A percentile compares a stretch with the other conserved stretches of the same genome.
Evolutionary conservation across 495 filamentous ascomycete species (phyloP).

Genomic region (Cryomyces minteri): DNA sequence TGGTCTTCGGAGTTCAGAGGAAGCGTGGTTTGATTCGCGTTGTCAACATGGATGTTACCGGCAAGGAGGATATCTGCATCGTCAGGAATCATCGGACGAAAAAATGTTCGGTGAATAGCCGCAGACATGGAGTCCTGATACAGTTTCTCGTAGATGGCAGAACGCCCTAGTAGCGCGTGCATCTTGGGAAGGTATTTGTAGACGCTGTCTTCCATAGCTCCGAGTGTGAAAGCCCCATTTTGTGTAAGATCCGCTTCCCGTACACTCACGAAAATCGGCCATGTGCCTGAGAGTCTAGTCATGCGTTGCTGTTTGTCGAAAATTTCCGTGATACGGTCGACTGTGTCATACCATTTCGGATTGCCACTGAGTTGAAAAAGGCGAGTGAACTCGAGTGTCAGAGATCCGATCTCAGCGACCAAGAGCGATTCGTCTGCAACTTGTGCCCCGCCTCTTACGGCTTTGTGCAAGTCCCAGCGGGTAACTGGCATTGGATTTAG

Average conservation of each 20-base stretch:
- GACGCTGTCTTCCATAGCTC: background rate
- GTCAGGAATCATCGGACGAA: constrained; percentile 1
- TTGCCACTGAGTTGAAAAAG: constrained; percentile 3
- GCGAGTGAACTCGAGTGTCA: constrained; percentile 7
- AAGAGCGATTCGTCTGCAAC: constrained; percentile 15
- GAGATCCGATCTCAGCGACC: constrained; percentile 4
- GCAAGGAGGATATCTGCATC: background rate
- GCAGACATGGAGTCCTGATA: background rate
- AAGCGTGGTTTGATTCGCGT: background rate
- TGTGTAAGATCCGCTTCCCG: background rate
- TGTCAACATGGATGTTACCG: background rate
- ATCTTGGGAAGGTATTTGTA: constrained; percentile 1
- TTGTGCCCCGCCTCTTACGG: constrained; percentile 19
- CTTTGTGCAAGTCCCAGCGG: constrained; percentile 30
- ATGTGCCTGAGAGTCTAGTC: constrained; percentile 16
- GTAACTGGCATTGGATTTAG: constrained; percentile 23
- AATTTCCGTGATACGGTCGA: constrained; percentile 2
- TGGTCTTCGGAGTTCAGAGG: background rate
- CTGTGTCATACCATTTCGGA: constrained; percentile 5
- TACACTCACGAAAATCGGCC: constrained; percentile 16
- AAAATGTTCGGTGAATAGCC: background rate
- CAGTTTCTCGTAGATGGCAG: background rate
- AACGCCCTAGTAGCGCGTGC: background rate
- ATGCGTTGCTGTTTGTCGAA: constrained; percentile 4
- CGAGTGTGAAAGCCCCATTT: background rate